Evolutionary conservation across 345 rosid genomes (phyloP), one percentile per base, ranked within the genome.

Genomic region (Aethionema arabicum): DNA sequence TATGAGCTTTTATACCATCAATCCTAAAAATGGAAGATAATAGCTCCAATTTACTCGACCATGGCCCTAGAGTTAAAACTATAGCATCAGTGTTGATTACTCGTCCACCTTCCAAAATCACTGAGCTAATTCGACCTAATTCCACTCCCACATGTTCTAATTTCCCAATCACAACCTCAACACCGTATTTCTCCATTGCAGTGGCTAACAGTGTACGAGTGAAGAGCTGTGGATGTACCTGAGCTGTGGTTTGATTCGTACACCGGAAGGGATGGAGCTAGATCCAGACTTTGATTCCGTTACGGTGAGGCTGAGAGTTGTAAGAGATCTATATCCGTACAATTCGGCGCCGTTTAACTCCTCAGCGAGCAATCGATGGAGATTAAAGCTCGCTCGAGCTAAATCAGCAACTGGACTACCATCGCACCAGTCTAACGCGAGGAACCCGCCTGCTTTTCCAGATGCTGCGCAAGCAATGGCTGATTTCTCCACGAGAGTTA

Each of bases 401-500:
- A 91, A 79, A 29, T 77, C 40, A 11, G 65, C 67, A 60, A 86
- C 69, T 0, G 90, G 74, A 2, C 87, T 88, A 10, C 80, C 82
- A 69, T 88, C 98, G 62, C 96, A 91, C 98, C 95, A 88, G 59
- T 88, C 98, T 0, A 80, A 61, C 38, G 95, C 98, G 59, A 91
- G 91, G 69, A 88, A 91, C 2, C 98, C 98, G 7, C 90, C 98
- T 48, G 98, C 82, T 70, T 86, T 91, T 4, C 96, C 95, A 0
- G 98, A 91, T 5, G 96, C 98, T 2, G 87, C 95, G 61, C 96
- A 88, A 1, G 96, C 96, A 10, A 84, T 56, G 3, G 95, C 80
- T 7, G 96, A 86, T 78, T 80, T 79, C 76, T 88, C 96, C 39
- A 88, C 53, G 42, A 91, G 82, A 0, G 90, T 80, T 56, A 91